Evolutionary conservation across 2,329 filamentous ascomycete genomes (phyloP), one percentile per base, ranked within the genome.

Genomic region (Albifimbria verrucaria): DNA sequence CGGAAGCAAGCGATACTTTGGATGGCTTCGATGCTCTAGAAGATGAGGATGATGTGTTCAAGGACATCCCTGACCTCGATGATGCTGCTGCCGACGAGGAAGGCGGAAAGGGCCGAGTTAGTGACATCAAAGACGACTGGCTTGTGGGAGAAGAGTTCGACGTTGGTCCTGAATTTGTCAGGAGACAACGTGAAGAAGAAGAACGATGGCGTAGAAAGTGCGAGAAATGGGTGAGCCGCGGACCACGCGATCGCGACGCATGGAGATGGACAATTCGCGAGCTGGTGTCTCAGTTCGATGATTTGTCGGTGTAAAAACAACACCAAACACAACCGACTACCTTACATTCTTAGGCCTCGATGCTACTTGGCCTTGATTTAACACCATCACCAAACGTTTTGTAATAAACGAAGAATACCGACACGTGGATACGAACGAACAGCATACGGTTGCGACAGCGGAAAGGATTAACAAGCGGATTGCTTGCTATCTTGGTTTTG

Each of bases 121-220:
- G 81, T 62, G 84, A 87, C 51, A 71, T 85, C 57, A 83, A 85
- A 53, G 88, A 92, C 62, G 88, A 92, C 65, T 93, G 90, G 81
- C 83, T 90, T 48, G 89, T 97, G 12, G 91, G 91, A 50, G 94
- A 99, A 71, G 94, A 99, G 68, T 99, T 99, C 64, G 94, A 99
- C 67, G 91, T 99, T 52, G 94, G 94, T 0, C 94, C 93, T 3
- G 91, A 95, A 69, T 99, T 97, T 66, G 87, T 97, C 57, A 82
- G 87, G 62, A 81, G 92, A 57, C 93, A 97, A 67, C 82, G 89
- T 55, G 91, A 93, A 64, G 94, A 99, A 72, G 94, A 99, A 73
- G 87, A 90, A 47, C 82, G 90, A 56, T 99, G 94, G 94, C 82
- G 88, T 60, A 86, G 87, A 68, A 93, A 92, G 73, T 93, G 93